Conservation (phyloP, 2,329 filamentous ascomycete species). For the Cytospora piceae region DNA sequence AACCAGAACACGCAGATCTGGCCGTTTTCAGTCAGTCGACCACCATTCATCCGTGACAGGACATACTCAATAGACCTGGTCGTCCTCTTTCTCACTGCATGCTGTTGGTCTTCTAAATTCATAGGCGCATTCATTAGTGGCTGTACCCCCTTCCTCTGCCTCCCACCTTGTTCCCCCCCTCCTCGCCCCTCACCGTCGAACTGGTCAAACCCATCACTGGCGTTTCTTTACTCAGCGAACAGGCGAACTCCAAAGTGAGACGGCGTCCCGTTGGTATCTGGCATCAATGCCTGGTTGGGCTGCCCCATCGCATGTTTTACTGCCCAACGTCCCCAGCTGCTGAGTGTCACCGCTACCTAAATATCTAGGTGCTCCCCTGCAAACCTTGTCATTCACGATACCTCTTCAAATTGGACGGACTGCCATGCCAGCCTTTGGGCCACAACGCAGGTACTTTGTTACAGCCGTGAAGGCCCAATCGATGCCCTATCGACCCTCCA, state of each 20-base stretch:
- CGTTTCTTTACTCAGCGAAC: conserved; percentile 15
- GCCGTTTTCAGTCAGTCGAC: background rate
- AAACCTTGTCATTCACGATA: conserved; percentile 15
- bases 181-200: background rate
- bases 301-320: conserved; percentile 28
- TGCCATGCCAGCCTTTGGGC: conserved; percentile 27
- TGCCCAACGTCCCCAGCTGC: conserved; percentile 29
- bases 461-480: conserved; percentile 29
- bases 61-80: conserved; percentile 8
- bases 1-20: conserved; percentile 9
- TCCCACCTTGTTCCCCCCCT: background rate
- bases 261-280: conserved; percentile 26
- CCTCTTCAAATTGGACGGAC: conserved; percentile 6
- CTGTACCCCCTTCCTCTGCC: background rate
- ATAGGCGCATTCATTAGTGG: conserved; percentile 10
- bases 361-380: conserved; percentile 27
- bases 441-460: conserved; percentile 27
- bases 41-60: background rate
- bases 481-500: conserved; percentile 23
- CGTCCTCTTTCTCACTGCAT: conserved; percentile 1
- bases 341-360: conserved; percentile 29
- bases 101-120: conserved; percentile 5
- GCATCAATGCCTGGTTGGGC: conserved; percentile 32
- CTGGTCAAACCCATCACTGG: conserved; percentile 21
- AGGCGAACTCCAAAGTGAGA: conserved; percentile 25